Evolutionary conservation across 495 filamentous ascomycete species (phyloP).

Genomic region (Neohortaea acidophila): DNA sequence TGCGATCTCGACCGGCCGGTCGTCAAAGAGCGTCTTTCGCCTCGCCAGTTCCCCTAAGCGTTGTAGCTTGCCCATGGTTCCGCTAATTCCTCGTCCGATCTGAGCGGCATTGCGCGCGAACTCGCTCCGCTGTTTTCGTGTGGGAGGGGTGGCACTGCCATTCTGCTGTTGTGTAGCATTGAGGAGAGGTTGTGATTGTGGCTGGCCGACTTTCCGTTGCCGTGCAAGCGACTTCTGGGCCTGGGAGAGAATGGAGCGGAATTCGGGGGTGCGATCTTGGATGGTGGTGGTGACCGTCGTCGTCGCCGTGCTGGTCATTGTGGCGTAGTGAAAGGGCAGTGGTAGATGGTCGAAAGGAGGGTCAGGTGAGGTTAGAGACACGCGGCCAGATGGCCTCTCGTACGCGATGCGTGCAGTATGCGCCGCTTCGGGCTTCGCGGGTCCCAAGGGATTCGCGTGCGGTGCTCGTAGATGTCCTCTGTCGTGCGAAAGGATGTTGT

Average conservation of each 20-base stretch:
- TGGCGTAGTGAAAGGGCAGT: background rate
- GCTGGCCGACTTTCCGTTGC: constrained; percentile 34
- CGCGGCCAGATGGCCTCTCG: no score
- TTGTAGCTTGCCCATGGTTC: constrained; percentile 85
- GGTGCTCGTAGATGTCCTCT: no score
- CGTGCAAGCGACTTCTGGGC: constrained; percentile 38
- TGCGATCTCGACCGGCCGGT: constrained; percentile 89
- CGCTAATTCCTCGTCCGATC: constrained; percentile 74
- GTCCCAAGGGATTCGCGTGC: no score
- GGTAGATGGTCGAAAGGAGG: background rate
- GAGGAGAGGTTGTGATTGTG: constrained; percentile 65
- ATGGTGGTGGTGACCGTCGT: constrained; percentile 51
- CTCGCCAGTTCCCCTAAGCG: constrained; percentile 85
- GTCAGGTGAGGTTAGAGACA: no score
- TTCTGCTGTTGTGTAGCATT: constrained; percentile 55
- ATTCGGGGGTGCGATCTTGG: constrained; percentile 92
- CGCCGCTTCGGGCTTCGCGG: no score
- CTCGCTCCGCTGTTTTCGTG: constrained; percentile 43
- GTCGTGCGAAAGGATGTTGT: no score
- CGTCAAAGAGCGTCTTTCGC: constrained; percentile 92
- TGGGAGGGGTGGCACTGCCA: constrained; percentile 33
- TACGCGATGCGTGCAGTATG: no score
- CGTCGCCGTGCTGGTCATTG: constrained; percentile 11
- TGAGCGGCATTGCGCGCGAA: constrained; percentile 82
- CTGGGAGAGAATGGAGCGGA: constrained; percentile 72